Conservation (phyloP, 805 yeast genomes). For the Candida dendrica region DNA sequence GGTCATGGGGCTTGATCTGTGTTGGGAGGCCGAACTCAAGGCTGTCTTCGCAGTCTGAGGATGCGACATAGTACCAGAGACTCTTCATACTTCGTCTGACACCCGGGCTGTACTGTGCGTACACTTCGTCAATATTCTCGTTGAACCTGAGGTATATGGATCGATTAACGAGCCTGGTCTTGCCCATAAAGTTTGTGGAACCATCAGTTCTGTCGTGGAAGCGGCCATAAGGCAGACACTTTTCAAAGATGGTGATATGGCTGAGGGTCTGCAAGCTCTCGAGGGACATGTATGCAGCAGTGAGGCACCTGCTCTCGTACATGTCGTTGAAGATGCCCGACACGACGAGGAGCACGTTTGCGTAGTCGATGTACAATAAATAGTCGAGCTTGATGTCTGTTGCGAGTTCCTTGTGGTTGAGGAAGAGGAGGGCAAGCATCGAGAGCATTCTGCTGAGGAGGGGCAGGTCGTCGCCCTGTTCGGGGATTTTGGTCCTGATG, state of each 20-base stretch:
- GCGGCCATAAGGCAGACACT: background rate
- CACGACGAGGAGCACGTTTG: background rate
- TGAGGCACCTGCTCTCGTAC: background rate
- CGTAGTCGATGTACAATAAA: background rate
- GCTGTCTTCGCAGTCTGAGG: background rate
- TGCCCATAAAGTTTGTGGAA: background rate
- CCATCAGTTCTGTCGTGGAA: background rate
- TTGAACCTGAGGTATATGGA: background rate
- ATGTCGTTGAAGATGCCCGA: background rate
- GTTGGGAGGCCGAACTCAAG: conserved; percentile 1
- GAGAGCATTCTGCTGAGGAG: background rate
- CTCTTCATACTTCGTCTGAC: background rate
- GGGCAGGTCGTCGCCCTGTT: background rate
- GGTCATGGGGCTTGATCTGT: background rate
- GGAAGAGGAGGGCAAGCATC: background rate
- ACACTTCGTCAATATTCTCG: conserved; percentile 1
- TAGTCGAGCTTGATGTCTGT: background rate
- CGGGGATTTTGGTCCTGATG: background rate
- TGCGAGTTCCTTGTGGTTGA: background rate
- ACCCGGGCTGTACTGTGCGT: background rate
- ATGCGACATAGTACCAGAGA: background rate
- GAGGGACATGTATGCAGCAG: background rate
- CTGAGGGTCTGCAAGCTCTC: background rate
- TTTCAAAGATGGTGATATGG: background rate
- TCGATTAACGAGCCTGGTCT: background rate